These are phyloP conservation scores for Boletus mariae DNA, from an alignment of 1,284 basidiomycete species.

Conservation along the genomic window DNA sequence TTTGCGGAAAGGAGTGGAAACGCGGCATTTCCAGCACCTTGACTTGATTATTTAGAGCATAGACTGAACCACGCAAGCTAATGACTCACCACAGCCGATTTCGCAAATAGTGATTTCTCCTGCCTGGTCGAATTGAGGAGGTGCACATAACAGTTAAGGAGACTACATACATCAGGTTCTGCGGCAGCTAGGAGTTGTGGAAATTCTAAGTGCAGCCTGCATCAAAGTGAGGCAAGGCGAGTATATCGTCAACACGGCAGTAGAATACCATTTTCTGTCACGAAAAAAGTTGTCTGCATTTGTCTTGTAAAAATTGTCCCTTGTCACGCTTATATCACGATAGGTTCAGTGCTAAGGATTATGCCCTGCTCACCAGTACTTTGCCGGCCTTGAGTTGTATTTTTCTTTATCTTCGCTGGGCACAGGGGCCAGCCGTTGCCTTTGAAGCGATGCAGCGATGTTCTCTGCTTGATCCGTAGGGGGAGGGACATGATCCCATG, in stretches of 20 bases:
- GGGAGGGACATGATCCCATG: conserved; percentile 87
- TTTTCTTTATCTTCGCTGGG: conserved; percentile 60
- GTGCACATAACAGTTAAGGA: neutral
- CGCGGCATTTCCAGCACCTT: conserved; percentile 91
- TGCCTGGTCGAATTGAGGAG: conserved; percentile 46
- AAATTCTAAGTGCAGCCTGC: conserved; percentile 88
- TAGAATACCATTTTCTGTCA: conserved; percentile 75
- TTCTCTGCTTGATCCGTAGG: conserved; percentile 72
- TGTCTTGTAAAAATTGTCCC: conserved; percentile 88
- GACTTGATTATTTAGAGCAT: conserved; percentile 8
- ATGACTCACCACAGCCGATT: conserved; percentile 73
- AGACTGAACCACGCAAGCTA: neutral
- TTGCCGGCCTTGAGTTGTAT: conserved; percentile 72
- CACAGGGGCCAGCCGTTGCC: conserved; percentile 69
- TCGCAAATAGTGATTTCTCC: conserved; percentile 76
- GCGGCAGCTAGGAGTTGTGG: conserved; percentile 76
- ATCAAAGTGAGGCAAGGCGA: conserved; percentile 9
- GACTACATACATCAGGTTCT: conserved; percentile 53
- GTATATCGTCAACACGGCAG: neutral
- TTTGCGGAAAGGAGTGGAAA: conserved; percentile 87
- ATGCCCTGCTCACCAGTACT: conserved; percentile 52
- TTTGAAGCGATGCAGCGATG: conserved; percentile 65
- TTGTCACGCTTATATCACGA: conserved; percentile 35
- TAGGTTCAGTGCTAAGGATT: neutral
- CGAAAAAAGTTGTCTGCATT: conserved; percentile 89